Evolutionary conservation across 495 filamentous ascomycete genomes (phyloP), one percentile per base, ranked within the genome.

Genomic region (Coniosporium apollinis): DNA sequence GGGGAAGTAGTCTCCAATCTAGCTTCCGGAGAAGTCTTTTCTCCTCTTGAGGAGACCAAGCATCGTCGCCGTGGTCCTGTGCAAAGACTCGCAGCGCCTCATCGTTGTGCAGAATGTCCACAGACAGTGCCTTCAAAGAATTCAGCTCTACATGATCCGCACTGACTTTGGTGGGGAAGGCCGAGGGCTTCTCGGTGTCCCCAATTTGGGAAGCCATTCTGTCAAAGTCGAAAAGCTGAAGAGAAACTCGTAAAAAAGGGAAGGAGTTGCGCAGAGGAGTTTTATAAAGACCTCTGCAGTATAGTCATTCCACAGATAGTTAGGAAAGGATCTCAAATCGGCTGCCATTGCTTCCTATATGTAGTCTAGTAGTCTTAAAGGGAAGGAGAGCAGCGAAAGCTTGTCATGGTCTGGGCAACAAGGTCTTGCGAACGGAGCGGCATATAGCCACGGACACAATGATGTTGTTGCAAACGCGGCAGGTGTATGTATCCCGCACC

Each of bases 1-100:
- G 49, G 6, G 64, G 61, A 22, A 71, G 45, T 19, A 73, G 54
- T 3, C 56, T 51, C 5, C 61, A 50, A 39, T 75, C 58, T 22
- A 63, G 50, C 42, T 52, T 60, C 17, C 54, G 49, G 1, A 48
- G 36, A 18, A 61, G 41, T 37, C 45, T 52, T 36, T 56, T 58
- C 42, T 60, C 59, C 31, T 55, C 58, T 20, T 41, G 46, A 2
- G 38, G 34, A n/a, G 54, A 51, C 39, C 61, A 65, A 8, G 46
- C 46, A 33, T 55, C 44, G n/a, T 60, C 58, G 14, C 62, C 63
- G 0, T 47, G 41, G 40, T 66, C 65, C 14, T 31, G 20, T 6
- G 46, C 43, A 1, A 45, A 36, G 2, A 66, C 56, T 36, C 57
- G 59, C 35, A 66, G 38, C 4, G 61, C 64, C 36, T 66, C 63